Evolutionary conservation across 2,329 filamentous ascomycete genomes (phyloP).

Genomic region (Catunica adiposa): DNA sequence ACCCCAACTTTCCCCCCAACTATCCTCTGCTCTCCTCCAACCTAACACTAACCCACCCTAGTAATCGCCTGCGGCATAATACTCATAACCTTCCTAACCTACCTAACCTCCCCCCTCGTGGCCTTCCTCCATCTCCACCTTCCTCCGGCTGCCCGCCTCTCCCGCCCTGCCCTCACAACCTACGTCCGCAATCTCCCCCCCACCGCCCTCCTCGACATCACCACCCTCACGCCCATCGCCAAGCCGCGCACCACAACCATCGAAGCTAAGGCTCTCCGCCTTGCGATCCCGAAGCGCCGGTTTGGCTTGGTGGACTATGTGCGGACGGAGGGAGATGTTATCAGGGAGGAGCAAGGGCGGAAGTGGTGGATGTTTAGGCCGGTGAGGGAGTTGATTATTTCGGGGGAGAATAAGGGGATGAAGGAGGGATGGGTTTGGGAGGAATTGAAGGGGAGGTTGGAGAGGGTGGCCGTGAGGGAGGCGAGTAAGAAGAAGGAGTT

Average conservation of each 20-base stretch:
- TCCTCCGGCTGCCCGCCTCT: slow-evolving; percentile 46
- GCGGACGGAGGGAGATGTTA: slow-evolving; percentile 20
- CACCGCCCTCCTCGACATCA: slow-evolving; percentile 31
- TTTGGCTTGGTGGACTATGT: slow-evolving; percentile 27
- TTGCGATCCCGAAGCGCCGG: slow-evolving; percentile 18
- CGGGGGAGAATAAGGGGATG: slow-evolving; percentile 17
- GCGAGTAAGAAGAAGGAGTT: background rate
- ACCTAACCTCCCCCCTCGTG: slow-evolving; percentile 53
- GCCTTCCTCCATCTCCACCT: slow-evolving; percentile 54
- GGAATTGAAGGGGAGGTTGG: slow-evolving; percentile 22
- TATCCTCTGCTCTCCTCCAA: no score
- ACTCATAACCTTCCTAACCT: slow-evolving; percentile 48
- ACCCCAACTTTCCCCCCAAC: background rate
- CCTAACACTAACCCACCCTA: slow-evolving; percentile 20
- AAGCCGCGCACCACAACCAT: slow-evolving; percentile 35
- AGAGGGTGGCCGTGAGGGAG: slow-evolving; percentile 10
- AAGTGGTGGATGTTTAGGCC: slow-evolving; percentile 27
- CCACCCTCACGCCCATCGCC: slow-evolving; percentile 38
- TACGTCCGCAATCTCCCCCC: slow-evolving; percentile 33
- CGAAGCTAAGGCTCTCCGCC: slow-evolving; percentile 24
- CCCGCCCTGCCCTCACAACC: slow-evolving; percentile 36
- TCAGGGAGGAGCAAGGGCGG: slow-evolving; percentile 21
- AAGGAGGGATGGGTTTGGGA: slow-evolving; percentile 27
- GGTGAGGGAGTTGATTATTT: slow-evolving; percentile 25
- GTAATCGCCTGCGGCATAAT: slow-evolving; percentile 43